phyloP scores from a whole-genome alignment of 192 early-diverging fungal genomes.

The Podila minutissima region DNA sequence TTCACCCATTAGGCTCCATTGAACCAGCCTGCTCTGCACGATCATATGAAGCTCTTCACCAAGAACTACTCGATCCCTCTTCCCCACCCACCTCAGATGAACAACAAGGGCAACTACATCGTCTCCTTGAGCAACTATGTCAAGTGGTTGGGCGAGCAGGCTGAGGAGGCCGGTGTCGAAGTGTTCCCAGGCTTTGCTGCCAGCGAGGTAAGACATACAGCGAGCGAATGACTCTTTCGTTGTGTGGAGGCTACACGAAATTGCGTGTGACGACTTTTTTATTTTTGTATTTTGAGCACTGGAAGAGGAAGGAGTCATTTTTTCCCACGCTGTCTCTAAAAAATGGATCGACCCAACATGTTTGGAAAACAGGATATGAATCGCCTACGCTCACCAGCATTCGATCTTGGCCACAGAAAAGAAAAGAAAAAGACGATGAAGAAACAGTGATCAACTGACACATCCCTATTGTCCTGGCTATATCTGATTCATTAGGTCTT shows the following conservation, averaged over 20 bases:
- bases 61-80: conserved; percentile 80
- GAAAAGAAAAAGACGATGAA: neutral
- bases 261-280: conserved; percentile 2
- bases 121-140: conserved; percentile 94
- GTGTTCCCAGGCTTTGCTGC: conserved; percentile 94
- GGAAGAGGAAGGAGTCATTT: neutral
- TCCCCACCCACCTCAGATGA: conserved; percentile 94
- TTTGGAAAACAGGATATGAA: neutral
- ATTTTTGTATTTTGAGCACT: conserved; percentile 1
- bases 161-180: conserved; percentile 96
- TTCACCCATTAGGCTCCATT: conserved; percentile 77
- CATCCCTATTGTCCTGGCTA: neutral
- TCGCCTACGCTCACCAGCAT: no score
- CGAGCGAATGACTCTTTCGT: neutral
- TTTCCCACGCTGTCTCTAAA: conserved; percentile 10
- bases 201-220: conserved; percentile 68
- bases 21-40: conserved; percentile 83
- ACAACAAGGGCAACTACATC: conserved; percentile 98
- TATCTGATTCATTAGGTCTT: conserved; percentile 57
- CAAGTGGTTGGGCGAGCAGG: conserved; percentile 96
- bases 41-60: conserved; percentile 90
- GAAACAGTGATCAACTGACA: no score
- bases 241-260: conserved; percentile 3
- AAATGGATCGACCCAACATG: conserved; percentile 53
- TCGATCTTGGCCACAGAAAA: neutral